phyloP scores from a whole-genome alignment of 352 stramenopile genomes.

The Poterioochromonas sp. region DNA sequence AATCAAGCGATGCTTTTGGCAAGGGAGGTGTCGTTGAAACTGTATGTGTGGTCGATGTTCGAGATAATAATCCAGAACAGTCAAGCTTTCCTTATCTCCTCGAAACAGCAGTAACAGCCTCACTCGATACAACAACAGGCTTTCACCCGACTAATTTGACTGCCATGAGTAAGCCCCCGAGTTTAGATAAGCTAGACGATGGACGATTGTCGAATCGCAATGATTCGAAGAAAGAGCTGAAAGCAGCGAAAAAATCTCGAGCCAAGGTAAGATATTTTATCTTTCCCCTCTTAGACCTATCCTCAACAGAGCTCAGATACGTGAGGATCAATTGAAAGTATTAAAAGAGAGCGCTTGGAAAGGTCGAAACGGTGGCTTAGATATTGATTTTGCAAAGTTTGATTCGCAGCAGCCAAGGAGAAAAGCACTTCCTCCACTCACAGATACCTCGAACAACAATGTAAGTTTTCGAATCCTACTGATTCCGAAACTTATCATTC shows the following conservation, averaged over 20 bases:
- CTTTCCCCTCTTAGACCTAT: not conserved
- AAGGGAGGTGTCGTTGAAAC: slow-evolving; percentile 66
- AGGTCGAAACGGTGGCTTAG: not conserved
- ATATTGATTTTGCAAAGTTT: not conserved
- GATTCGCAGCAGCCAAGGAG: not conserved
- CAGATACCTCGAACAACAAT: not conserved
- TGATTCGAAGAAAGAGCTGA: not conserved
- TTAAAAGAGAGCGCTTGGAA: not conserved
- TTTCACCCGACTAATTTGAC: not conserved
- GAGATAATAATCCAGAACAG: slow-evolving; percentile 57
- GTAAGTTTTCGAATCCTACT: not conserved
- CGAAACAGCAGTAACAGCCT: not conserved
- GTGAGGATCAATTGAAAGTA: not conserved
- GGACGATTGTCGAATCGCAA: not conserved
- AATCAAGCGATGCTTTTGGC: not conserved
- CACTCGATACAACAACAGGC: not conserved
- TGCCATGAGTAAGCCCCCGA: not conserved
- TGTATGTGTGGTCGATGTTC: slow-evolving; percentile 83
- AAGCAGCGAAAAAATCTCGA: not conserved
- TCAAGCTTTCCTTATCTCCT: not conserved
- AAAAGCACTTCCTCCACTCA: not conserved
- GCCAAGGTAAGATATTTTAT: not conserved
- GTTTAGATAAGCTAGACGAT: not conserved
- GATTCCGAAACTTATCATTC: not conserved
- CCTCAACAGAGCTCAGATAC: not conserved